phyloP scores from a whole-genome alignment of 495 filamentous ascomycete species.

The Glonium stellatum region DNA sequence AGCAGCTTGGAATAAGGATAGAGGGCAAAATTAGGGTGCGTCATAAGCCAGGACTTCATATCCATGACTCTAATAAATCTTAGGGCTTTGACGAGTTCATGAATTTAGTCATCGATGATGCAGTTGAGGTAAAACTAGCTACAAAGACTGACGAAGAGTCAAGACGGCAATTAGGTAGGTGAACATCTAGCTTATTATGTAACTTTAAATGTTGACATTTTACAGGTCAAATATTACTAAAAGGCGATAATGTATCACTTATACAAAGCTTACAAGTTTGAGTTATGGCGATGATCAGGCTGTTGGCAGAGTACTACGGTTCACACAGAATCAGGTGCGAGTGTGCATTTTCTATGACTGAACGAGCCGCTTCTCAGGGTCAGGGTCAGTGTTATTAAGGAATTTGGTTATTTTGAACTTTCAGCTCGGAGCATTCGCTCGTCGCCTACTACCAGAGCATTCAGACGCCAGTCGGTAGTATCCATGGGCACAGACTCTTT shows the following conservation, averaged over 20 bases:
- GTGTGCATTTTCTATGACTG: too few species aligned
- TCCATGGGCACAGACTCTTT: constrained; percentile 59
- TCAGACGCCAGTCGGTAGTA: constrained; percentile 57
- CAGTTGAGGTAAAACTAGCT: constrained; percentile 80
- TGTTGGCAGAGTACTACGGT: too few species aligned
- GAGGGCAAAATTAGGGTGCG: constrained; percentile 88
- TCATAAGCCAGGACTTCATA: not conserved
- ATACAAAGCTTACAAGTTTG: constrained; percentile 51
- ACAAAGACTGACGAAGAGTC: constrained; percentile 74
- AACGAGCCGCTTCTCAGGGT: too few species aligned
- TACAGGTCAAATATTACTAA: constrained; percentile 88
- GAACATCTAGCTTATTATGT: too few species aligned
- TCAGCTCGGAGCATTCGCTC: constrained; percentile 24
- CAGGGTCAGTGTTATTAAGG: constrained; percentile 32
- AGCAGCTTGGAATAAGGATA: constrained; percentile 87
- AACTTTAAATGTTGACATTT: constrained; percentile 3
- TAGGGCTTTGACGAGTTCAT: constrained; percentile 98
- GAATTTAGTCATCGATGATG: constrained; percentile 96
- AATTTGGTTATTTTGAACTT: constrained; percentile 13
- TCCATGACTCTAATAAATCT: constrained; percentile 5
- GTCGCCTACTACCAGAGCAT: constrained; percentile 60
- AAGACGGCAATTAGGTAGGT: constrained; percentile 71
- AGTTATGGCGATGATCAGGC: not conserved
- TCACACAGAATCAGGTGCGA: too few species aligned
- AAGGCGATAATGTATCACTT: constrained; percentile 94